A percentile compares a stretch with the other conserved stretches of the same genome.
Conservation (phyloP, 768 basidiomycete species). For the Termitomyces sp. region DNA sequence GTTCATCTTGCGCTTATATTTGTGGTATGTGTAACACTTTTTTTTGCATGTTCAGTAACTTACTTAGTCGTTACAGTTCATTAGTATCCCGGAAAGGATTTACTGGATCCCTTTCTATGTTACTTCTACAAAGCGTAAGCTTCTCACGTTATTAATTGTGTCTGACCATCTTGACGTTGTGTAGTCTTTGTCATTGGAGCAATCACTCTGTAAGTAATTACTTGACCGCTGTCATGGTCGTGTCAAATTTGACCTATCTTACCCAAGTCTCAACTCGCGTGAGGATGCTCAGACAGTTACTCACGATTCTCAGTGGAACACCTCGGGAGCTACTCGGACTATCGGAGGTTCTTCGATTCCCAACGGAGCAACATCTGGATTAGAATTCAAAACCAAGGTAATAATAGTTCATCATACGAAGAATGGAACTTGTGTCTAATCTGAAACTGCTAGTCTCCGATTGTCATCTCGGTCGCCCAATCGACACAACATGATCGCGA, state of each 20-base stretch:
- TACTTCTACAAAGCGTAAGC: conserved; percentile 8
- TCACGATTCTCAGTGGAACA: background rate
- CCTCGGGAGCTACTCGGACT: conserved; percentile 5
- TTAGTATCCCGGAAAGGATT: conserved; percentile 6
- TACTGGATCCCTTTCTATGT: conserved; percentile 15
- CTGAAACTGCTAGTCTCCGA: background rate
- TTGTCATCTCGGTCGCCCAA: conserved; percentile 10
- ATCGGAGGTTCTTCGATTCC: conserved; percentile 3
- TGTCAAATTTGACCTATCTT: background rate
- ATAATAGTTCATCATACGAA: background rate
- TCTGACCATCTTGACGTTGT: background rate
- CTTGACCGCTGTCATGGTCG: background rate
- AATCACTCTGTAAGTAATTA: conserved; percentile 9
- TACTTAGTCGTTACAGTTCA: background rate
- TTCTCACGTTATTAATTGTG: background rate
- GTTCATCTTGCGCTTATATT: conserved; percentile 12
- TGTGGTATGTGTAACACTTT: conserved; percentile 2
- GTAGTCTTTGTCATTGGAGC: conserved; percentile 12
- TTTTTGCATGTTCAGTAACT: background rate
- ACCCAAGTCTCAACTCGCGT: conserved; percentile 2
- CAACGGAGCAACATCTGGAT: background rate
- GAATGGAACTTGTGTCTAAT: background rate
- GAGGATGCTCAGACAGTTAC: conserved; percentile 2
- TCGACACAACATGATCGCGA: conserved; percentile 1
- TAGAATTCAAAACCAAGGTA: conserved; percentile 10